Evolutionary conservation across 139 green algal species (phyloP), one percentile per base, ranked within the genome.

Genomic region (Haematococcus lacustris): DNA sequence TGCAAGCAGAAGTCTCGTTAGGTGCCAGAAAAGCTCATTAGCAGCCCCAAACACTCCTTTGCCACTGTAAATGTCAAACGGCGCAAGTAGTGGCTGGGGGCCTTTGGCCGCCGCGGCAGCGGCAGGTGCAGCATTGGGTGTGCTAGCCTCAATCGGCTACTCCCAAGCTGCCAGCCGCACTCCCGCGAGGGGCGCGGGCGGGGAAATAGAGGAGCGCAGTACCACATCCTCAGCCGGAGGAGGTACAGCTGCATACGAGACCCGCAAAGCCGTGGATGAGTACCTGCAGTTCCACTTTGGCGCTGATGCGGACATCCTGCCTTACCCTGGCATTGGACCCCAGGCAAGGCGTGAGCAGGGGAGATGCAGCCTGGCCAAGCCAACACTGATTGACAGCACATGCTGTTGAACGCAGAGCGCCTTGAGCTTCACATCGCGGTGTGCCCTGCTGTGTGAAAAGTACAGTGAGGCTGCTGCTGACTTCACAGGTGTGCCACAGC

Each of bases 201-300:
- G n/a, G n/a, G n/a, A n/a, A 59, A 37, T 53, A 61, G 30, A 51
- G 40, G 40, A 77, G 34, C 72, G 80, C 1, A 77, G 65, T 51
- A 86, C 80, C 0, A 86, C 80, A 0, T 79, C 71, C 1, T 76
- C 70, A 6, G 80, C 73, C 37, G 80, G 76, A 34, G 80, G 80
- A 30, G 81, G 77, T 23, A 61, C 68, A 3, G 70, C 76, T 38
- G 77, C 80, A 3, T 87, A 87, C 70, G 84, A 89, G 40, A 86
- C 84, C 0, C 70, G 59, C 40, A 84, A 81, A 38, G 84, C 84
- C 0, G 84, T 89, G 38, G 76, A 89, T 37, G 80, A 75, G 71
- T 87, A 87, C 70, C 39, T 89, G 3, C 74, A 81, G 35, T 87
- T 89, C 75, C 84, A 89, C 72, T 89, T 82, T 68, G 81, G 68